Percentiles rank a stretch among this genome's conserved stretches.
Evolutionary conservation across 225 moss, liverwort and hornwort species (phyloP).

Genomic region (Thuidium tamariscinum): DNA sequence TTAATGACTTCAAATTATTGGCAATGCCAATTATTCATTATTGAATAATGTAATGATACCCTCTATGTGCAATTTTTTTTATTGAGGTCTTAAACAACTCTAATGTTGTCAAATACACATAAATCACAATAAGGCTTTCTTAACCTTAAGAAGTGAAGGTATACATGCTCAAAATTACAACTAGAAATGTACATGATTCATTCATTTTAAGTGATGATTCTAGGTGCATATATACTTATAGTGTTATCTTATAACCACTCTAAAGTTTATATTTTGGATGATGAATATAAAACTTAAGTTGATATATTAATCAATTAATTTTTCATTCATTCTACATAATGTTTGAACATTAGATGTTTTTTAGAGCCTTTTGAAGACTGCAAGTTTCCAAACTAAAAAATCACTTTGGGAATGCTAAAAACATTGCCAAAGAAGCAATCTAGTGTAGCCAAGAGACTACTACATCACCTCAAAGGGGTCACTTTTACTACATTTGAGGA

Average conservation of each 20-base stretch:
- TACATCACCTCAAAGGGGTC: too few species aligned
- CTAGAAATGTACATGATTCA: not conserved
- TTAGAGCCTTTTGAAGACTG: too few species aligned
- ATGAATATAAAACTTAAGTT: not conserved
- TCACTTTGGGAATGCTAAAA: too few species aligned
- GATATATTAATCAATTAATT: not conserved
- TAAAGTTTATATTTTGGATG: not conserved
- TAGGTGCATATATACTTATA: not conserved
- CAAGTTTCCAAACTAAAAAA: too few species aligned
- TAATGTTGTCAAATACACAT: not conserved
- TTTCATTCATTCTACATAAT: not conserved
- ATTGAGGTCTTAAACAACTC: not conserved
- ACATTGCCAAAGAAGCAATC: too few species aligned
- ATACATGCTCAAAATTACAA: not conserved
- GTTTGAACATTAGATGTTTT: too few species aligned
- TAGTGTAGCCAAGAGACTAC: too few species aligned
- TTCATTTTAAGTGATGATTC: not conserved
- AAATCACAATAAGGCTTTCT: not conserved
- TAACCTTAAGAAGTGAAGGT: not conserved
- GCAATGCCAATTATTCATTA: not conserved
- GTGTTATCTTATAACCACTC: accelerated
- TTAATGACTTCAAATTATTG: not conserved
- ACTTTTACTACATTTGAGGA: too few species aligned
- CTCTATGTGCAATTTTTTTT: not conserved
- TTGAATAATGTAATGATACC: not conserved